phyloP scores from a whole-genome alignment of 306 rosid species.

The Morella rubra region DNA sequence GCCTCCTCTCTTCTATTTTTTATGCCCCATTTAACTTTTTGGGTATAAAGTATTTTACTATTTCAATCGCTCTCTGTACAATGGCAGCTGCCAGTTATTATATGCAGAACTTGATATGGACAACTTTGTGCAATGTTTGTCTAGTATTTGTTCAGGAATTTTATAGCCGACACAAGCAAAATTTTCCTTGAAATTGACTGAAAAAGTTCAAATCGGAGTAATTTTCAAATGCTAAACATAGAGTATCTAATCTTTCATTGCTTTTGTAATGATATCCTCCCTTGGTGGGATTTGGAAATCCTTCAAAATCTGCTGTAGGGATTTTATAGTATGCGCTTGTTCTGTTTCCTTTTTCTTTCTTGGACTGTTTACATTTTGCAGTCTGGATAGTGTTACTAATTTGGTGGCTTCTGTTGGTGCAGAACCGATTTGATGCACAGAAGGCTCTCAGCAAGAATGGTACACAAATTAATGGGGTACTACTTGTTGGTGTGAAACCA shows the following conservation, averaged over 20 bases:
- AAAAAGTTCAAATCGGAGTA: neutral
- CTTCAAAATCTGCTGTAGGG: neutral
- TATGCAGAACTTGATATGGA: slow-evolving; percentile 3
- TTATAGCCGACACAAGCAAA: neutral
- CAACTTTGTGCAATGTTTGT: neutral
- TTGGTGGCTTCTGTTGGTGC: slow-evolving; percentile 36
- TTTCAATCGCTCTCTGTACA: no score
- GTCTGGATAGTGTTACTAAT: neutral
- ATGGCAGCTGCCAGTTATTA: neutral
- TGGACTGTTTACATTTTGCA: neutral
- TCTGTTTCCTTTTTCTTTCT: neutral
- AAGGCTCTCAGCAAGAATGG: slow-evolving; percentile 92
- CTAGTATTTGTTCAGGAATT: neutral
- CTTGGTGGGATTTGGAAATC: neutral
- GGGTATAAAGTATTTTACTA: no score
- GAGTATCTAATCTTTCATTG: neutral
- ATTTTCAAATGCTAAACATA: neutral
- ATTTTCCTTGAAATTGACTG: neutral
- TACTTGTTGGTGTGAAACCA: slow-evolving; percentile 89
- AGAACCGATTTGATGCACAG: slow-evolving; percentile 87
- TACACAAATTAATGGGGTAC: slow-evolving; percentile 81
- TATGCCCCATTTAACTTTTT: no score
- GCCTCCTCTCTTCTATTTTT: neutral
- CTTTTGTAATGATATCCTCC: neutral
- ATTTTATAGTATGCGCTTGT: neutral